These are phyloP conservation scores for Yamadazyma membranifaciens DNA, from an alignment of 1,139 yeast genomes.

Conservation along the genomic window DNA sequence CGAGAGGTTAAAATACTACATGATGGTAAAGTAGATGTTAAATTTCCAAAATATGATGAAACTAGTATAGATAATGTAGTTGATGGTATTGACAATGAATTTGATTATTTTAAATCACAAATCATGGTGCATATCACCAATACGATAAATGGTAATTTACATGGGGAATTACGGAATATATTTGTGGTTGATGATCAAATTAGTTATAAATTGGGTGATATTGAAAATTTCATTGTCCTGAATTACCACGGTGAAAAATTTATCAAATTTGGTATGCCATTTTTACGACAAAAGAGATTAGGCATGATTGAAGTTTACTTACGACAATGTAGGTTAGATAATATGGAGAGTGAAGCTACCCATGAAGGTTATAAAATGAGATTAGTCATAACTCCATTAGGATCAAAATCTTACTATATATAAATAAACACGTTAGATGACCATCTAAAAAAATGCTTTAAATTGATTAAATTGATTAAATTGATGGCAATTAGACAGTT, in stretches of 20 bases:
- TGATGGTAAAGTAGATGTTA: constrained; percentile 15
- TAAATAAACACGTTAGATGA: background rate
- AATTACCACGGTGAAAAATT: constrained; percentile 18
- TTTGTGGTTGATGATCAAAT: constrained; percentile 17
- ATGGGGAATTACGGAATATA: constrained; percentile 10
- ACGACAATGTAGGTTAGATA: constrained; percentile 21
- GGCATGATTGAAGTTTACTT: constrained; percentile 37
- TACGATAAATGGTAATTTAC: constrained; percentile 23
- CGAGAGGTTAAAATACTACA: constrained; percentile 15
- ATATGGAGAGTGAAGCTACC: constrained; percentile 11
- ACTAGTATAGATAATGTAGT: constrained; percentile 27
- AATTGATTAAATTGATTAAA: constrained; percentile 17
- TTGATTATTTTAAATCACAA: constrained; percentile 33
- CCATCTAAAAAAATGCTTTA: constrained; percentile 4
- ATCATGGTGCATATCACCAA: constrained; percentile 25
- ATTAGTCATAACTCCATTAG: constrained; percentile 25
- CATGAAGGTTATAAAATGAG: constrained; percentile 9
- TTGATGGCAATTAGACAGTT: constrained; percentile 27
- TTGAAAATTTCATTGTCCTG: constrained; percentile 32
- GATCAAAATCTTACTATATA: background rate
- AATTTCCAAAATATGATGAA: constrained; percentile 35
- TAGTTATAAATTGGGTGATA: constrained; percentile 21
- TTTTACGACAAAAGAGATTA: constrained; percentile 26
- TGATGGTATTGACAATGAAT: constrained; percentile 39
- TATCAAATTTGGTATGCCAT: constrained; percentile 35